Evolutionary conservation across 1,284 basidiomycete species (phyloP).

Genomic region (Cutaneotrichosporon daszewskae): DNA sequence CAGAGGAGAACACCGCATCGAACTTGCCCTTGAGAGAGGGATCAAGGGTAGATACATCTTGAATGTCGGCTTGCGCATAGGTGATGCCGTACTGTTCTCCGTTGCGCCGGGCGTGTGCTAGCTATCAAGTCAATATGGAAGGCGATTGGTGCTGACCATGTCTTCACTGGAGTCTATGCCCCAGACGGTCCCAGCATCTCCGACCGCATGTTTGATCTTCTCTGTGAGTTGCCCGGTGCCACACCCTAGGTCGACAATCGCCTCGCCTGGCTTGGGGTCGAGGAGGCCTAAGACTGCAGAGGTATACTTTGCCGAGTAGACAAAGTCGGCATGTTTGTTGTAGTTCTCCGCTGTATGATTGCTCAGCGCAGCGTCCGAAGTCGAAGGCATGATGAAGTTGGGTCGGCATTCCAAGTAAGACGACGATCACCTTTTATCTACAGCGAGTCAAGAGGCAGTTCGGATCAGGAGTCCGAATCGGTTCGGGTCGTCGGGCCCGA

Average conservation of each 20-base stretch:
- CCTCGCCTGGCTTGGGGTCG: conserved; percentile 58
- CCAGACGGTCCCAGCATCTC: conserved; percentile 55
- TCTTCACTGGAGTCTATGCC: conserved; percentile 65
- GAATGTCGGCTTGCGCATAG: conserved; percentile 38
- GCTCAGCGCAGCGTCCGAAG: neutral
- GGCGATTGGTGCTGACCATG: conserved; percentile 56
- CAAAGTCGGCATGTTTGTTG: conserved; percentile 54
- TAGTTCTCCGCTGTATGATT: conserved; percentile 42
- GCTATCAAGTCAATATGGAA: conserved; percentile 44
- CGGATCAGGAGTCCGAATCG: too few relatives aligned
- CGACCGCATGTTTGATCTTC: conserved; percentile 56
- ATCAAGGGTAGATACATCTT: conserved; percentile 17
- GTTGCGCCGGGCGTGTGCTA: conserved; percentile 55
- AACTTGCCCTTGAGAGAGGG: conserved; percentile 30
- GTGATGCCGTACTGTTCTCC: conserved; percentile 51
- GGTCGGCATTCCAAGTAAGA: neutral
- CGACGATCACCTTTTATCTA: conserved; percentile 1
- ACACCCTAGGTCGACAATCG: conserved; percentile 72
- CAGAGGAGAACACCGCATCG: conserved; percentile 65
- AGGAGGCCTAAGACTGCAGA: conserved; percentile 61
- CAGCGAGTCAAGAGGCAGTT: neutral
- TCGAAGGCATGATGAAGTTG: neutral
- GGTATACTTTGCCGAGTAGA: conserved; percentile 65
- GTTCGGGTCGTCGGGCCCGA: conserved; percentile 7
- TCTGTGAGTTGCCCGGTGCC: conserved; percentile 71